Evolutionary conservation across 306 rosid genomes (phyloP).

Genomic region (Pueraria montana): DNA sequence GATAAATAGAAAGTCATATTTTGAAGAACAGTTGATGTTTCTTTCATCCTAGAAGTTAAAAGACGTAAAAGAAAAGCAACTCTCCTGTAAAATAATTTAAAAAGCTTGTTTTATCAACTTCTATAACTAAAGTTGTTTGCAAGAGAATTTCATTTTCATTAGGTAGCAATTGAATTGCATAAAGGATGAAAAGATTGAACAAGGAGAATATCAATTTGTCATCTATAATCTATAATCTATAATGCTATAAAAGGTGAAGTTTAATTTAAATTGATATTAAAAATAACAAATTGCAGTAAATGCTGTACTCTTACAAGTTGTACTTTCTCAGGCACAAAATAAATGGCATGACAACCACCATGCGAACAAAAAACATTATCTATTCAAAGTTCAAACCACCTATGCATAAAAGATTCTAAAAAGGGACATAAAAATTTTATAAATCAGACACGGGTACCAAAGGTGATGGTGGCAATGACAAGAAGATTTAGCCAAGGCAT

Average conservation of each 20-base stretch:
- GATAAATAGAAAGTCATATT: conserved; percentile 33
- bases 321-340: background rate
- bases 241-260: background rate
- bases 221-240: background rate
- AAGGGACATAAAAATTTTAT: background rate
- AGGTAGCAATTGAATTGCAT: background rate
- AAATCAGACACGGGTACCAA: background rate
- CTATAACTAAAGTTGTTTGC: conserved; percentile 5
- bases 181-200: background rate
- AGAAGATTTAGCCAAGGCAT: background rate
- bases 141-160: conserved; percentile 3
- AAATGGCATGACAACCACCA: conserved; percentile 17
- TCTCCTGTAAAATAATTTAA: conserved; percentile 13
- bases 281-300: conserved; percentile 15
- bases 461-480: background rate
- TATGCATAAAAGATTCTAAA: background rate
- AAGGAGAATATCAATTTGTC: conserved; percentile 17
- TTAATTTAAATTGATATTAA: conserved; percentile 28
- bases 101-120: background rate
- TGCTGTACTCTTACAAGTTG: background rate
- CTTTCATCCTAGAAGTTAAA: conserved; percentile 16
- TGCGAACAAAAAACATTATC: background rate
- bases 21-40: conserved; percentile 10
- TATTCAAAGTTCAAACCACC: conserved; percentile 35
- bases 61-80: background rate